Evolutionary conservation across 306 rosid species (phyloP), one percentile per base, ranked within the genome.

Genomic region (Vachellia pachyceras): DNA sequence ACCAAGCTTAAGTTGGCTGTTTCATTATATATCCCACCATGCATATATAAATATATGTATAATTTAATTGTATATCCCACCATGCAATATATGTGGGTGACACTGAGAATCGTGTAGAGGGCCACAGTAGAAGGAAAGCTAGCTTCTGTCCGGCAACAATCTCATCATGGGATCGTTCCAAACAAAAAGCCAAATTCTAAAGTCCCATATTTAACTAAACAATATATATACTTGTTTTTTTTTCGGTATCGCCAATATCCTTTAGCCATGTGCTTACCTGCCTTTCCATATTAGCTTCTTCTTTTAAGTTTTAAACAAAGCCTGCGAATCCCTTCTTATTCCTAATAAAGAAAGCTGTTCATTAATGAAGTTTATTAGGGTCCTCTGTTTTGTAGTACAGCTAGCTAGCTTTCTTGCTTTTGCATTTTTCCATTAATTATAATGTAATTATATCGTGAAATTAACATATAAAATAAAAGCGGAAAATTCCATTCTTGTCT

Each of bases 161-260:
- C 83, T 89, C 89, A 88, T 89, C 89, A 88, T 88, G 91, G 88
- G 90, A 79, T 75, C 87, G 84, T 78, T 78, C 86, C 85, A 52
- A 25, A 69, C 67, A 80, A 87, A 87, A 89, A 76, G 80, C 84
- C 86, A 81, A 86, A 84, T 77, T 79, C 70, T 20, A 66, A 75
- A 49, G 60, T 75, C 72, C 73, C 49, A 64, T 49, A 77, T 71
- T 78, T 82, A 74, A 73, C 82, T 63, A 78, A 57, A 72, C 83
- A 69, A 61, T 40, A 29, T 29, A 12, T 40, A 25, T 61, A 37
- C 0, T 61, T 1, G 14, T 64, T 3, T 29, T 29, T 49, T 29
- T 29, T 29, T 29, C 2, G 33, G 57, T 49, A 49, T 49, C 57
- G 20, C 57, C 57, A 49, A 5, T 49, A 49, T 17, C 55, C 55